A percentile compares a stretch with the other conserved stretches of the same genome.
Conservation (phyloP, 805 yeast genomes). For the Metschnikowia shivogae region DNA sequence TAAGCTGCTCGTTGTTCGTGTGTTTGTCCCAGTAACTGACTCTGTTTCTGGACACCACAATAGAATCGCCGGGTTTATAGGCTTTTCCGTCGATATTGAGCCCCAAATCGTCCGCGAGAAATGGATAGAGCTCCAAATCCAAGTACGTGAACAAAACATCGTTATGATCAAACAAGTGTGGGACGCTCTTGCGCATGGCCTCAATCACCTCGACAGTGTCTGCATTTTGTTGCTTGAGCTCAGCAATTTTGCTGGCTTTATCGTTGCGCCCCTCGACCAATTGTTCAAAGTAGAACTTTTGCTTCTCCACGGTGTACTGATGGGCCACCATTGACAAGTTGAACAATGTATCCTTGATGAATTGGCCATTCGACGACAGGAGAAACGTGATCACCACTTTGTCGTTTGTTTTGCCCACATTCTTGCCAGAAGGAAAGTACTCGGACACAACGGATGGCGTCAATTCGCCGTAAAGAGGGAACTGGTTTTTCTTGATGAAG, state of each 20-base stretch:
- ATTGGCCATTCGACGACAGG: constrained; percentile 35
- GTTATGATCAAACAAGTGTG: constrained; percentile 42
- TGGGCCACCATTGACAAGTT: constrained; percentile 45
- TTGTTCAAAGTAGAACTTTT: constrained; percentile 36
- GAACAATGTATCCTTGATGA: constrained; percentile 31
- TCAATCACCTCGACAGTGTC: constrained; percentile 41
- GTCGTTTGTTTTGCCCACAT: constrained; percentile 22
- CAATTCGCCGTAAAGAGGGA: constrained; percentile 53
- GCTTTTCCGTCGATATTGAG: constrained; percentile 37
- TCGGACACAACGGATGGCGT: constrained; percentile 32
- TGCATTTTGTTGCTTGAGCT: constrained; percentile 42
- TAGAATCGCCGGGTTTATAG: constrained; percentile 50
- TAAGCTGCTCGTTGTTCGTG: constrained; percentile 34
- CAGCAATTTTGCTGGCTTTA: constrained; percentile 43
- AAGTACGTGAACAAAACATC: constrained; percentile 46
- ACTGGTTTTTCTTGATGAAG: constrained; percentile 47
- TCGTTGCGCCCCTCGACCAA: constrained; percentile 23
- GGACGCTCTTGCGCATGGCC: constrained; percentile 48
- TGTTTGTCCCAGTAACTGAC: constrained; percentile 29
- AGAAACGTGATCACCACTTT: constrained; percentile 50
- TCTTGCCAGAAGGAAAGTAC: constrained; percentile 30
- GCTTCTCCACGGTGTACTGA: constrained; percentile 44
- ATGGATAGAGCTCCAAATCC: constrained; percentile 41
- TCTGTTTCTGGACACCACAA: constrained; percentile 48
- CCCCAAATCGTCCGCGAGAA: constrained; percentile 25